These are phyloP conservation scores for Penicillium nucicola DNA, from an alignment of 495 filamentous ascomycete species.

Conservation along the genomic window DNA sequence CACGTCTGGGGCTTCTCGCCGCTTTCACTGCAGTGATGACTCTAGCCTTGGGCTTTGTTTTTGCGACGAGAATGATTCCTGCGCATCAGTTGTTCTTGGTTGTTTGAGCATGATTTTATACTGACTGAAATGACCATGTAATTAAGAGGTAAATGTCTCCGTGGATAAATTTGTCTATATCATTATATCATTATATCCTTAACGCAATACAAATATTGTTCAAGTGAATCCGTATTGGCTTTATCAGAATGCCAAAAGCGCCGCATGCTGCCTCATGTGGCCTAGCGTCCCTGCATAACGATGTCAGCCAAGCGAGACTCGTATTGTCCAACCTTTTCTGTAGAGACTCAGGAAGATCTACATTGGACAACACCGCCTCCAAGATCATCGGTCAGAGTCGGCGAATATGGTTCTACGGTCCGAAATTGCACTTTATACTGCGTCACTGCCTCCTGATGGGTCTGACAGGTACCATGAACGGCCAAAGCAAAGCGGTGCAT, in stretches of 20 bases:
- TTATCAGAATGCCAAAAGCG: not conserved
- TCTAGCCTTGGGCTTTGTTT: slow-evolving; percentile 18
- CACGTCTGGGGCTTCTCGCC: slow-evolving; percentile 26
- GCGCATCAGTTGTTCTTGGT: slow-evolving; percentile 9
- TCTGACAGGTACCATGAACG: not conserved
- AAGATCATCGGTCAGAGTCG: not conserved
- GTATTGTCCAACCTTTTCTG: not conserved
- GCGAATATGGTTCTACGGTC: not conserved
- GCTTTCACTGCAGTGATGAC: slow-evolving; percentile 16
- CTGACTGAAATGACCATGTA: not conserved
- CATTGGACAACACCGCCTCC: not conserved
- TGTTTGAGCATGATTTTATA: not conserved
- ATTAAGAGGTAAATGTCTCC: too few relatives aligned
- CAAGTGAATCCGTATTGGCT: too few relatives aligned
- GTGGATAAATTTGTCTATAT: too few relatives aligned
- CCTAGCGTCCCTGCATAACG: not conserved
- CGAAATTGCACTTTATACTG: not conserved
- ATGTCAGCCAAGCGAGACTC: not conserved
- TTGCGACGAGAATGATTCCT: slow-evolving; percentile 19
- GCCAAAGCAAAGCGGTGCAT: not conserved
- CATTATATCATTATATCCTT: too few relatives aligned
- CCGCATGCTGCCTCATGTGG: not conserved
- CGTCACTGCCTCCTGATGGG: not conserved
- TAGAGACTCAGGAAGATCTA: not conserved
- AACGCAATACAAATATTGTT: too few relatives aligned